Percentiles rank a stretch among this genome's conserved stretches.
These are phyloP conservation scores for Irpex lacteus DNA, from an alignment of 1,284 basidiomycete species.

Conservation along the genomic window DNA sequence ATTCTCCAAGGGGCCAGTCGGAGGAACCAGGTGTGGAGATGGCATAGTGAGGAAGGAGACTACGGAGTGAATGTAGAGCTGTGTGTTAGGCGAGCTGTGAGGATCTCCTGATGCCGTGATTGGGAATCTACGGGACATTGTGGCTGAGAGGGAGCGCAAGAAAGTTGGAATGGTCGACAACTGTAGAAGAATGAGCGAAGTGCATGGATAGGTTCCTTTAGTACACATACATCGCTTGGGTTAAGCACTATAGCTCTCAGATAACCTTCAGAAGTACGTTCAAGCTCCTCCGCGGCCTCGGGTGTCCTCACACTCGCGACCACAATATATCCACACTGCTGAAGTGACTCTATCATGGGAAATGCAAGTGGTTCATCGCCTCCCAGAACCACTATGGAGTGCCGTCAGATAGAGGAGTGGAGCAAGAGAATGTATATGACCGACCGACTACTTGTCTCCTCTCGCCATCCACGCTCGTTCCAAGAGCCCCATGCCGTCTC, in stretches of 20 bases:
- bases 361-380: constrained; percentile 69
- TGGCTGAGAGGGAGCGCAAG: constrained; percentile 72
- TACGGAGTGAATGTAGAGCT: constrained; percentile 68
- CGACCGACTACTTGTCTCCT: constrained; percentile 72
- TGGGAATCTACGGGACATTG: constrained; percentile 79
- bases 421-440: constrained; percentile 12
- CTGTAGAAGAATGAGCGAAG: constrained; percentile 33
- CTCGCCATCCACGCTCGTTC: constrained; percentile 32
- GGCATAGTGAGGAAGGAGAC: constrained; percentile 68
- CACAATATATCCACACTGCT: constrained; percentile 76
- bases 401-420: background rate
- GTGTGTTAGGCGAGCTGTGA: constrained; percentile 57
- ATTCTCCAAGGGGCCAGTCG: constrained; percentile 65
- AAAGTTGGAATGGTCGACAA: constrained; percentile 70
- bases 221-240: constrained; percentile 58
- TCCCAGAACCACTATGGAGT: constrained; percentile 66
- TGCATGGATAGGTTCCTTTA: background rate
- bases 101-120: constrained; percentile 75
- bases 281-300: constrained; percentile 60
- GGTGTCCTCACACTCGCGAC: constrained; percentile 71
- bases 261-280: constrained; percentile 65
- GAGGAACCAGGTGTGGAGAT: constrained; percentile 30
- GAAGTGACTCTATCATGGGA: constrained; percentile 68
- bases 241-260: constrained; percentile 78
- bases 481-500: constrained; percentile 33